Conservation (phyloP, 179 eudicot genomes). For the Gypsophila paniculata region DNA sequence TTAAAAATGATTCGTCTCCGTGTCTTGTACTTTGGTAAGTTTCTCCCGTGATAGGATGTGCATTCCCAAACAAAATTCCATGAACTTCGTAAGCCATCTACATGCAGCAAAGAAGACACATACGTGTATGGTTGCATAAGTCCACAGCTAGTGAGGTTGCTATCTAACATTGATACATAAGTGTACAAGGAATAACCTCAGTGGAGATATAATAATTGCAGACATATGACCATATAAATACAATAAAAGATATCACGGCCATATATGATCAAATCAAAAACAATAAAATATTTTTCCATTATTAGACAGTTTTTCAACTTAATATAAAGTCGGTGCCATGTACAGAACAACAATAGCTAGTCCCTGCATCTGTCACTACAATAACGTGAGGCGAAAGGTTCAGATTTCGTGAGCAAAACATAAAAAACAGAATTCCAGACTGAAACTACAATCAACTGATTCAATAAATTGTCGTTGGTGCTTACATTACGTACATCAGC, state of each 20-base stretch:
- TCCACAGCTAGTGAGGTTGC: background rate
- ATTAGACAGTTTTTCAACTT: background rate
- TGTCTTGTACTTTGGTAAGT: slow-evolving; percentile 39
- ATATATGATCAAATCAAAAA: background rate
- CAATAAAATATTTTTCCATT: background rate
- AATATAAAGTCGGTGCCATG: no score
- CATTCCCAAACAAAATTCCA: slow-evolving; percentile 52
- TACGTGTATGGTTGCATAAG: slow-evolving; percentile 4
- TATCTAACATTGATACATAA: background rate
- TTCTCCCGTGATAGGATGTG: slow-evolving; percentile 52
- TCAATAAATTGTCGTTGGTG: no score
- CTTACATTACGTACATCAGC: no score
- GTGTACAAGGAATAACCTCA: background rate
- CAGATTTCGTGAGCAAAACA: no score
- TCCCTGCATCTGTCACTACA: no score
- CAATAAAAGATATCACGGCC: background rate
- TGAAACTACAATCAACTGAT: no score
- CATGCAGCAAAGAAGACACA: slow-evolving; percentile 14
- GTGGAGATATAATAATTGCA: background rate
- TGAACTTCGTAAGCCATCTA: slow-evolving; percentile 76
- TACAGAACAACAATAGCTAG: no score
- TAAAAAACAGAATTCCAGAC: no score
- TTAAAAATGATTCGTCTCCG: slow-evolving; percentile 62
- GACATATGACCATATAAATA: slow-evolving; percentile 1
- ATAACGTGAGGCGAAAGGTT: no score